Conservation (phyloP, 2,329 filamentous ascomycete genomes). For the Nothophoma quercina region DNA sequence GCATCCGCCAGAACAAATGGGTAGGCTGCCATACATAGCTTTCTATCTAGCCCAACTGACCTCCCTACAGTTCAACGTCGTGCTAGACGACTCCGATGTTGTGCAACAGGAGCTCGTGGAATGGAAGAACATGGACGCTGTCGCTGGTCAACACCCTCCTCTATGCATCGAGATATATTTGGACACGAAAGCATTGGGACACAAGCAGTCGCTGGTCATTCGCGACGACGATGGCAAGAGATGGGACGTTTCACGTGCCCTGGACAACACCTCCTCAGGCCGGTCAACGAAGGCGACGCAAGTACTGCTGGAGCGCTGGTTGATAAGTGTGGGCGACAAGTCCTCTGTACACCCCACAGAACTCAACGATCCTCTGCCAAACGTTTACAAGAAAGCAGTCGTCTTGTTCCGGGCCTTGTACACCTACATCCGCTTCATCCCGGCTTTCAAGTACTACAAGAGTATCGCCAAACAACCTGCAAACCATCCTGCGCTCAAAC, state of each 20-base stretch:
- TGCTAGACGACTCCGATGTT: slow-evolving; percentile 90
- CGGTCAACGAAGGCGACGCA: slow-evolving; percentile 63
- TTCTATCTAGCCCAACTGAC: slow-evolving; percentile 19
- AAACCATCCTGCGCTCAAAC: slow-evolving; percentile 68
- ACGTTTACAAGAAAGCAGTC: slow-evolving; percentile 96
- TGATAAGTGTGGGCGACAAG: slow-evolving; percentile 75
- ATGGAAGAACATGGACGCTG: slow-evolving; percentile 82
- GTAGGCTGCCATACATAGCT: slow-evolving; percentile 60
- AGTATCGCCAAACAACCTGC: slow-evolving; percentile 73
- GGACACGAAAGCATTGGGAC: slow-evolving; percentile 78
- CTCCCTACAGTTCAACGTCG: slow-evolving; percentile 81
- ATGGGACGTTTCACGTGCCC: slow-evolving; percentile 88
- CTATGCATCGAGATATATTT: slow-evolving; percentile 91
- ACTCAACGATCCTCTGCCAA: slow-evolving; percentile 71
- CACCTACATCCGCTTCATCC: slow-evolving; percentile 80
- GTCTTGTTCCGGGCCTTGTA: slow-evolving; percentile 92
- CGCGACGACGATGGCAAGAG: slow-evolving; percentile 88
- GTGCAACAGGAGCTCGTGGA: slow-evolving; percentile 80
- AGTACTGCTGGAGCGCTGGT: slow-evolving; percentile 91
- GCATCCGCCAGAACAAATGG: slow-evolving; percentile 84
- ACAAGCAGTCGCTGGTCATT: slow-evolving; percentile 86
- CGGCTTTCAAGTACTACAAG: slow-evolving; percentile 85
- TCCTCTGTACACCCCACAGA: slow-evolving; percentile 63
- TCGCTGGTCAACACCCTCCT: slow-evolving; percentile 79
- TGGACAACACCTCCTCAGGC: slow-evolving; percentile 67